These are phyloP conservation scores for Leucaena leucocephala DNA, from an alignment of 306 rosid genomes.

Conservation along the genomic window DNA sequence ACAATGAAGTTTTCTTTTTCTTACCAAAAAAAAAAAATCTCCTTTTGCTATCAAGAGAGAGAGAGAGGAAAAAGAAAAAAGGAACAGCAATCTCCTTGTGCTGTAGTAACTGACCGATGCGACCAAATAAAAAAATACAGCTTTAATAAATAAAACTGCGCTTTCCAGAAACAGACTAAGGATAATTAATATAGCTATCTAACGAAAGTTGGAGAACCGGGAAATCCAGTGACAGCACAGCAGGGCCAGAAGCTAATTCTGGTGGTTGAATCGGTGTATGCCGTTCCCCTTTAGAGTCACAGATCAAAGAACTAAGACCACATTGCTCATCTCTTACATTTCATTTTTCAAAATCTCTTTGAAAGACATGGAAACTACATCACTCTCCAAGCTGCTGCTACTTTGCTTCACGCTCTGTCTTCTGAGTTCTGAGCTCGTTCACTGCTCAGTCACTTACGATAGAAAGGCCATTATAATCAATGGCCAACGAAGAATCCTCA, in stretches of 20 bases:
- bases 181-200: background rate
- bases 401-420: slow-evolving; percentile 44
- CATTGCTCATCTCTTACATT: slow-evolving; percentile 10
- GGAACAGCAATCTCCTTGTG: background rate
- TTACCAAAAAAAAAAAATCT: too few relatives aligned
- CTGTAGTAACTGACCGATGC: slow-evolving; percentile 20
- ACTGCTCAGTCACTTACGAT: slow-evolving; percentile 72
- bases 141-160: background rate
- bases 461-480: slow-evolving; percentile 79
- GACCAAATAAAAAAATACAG: background rate
- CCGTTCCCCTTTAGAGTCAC: slow-evolving; percentile 23
- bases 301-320: slow-evolving; percentile 34
- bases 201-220: background rate
- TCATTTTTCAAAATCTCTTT: slow-evolving; percentile 43
- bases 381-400: slow-evolving; percentile 53
- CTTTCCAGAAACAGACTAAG: background rate
- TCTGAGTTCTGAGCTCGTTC: slow-evolving; percentile 49
- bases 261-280: slow-evolving; percentile 1
- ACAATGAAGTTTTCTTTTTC: too few relatives aligned
- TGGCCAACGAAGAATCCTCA: slow-evolving; percentile 81
- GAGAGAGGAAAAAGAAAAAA: too few relatives aligned
- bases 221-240: slow-evolving; percentile 1
- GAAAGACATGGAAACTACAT: slow-evolving; percentile 60
- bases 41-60: background rate
- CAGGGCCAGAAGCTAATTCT: background rate